Evolutionary conservation across 2,329 filamentous ascomycete species (phyloP).

Genomic region (Epichloe festucae): DNA sequence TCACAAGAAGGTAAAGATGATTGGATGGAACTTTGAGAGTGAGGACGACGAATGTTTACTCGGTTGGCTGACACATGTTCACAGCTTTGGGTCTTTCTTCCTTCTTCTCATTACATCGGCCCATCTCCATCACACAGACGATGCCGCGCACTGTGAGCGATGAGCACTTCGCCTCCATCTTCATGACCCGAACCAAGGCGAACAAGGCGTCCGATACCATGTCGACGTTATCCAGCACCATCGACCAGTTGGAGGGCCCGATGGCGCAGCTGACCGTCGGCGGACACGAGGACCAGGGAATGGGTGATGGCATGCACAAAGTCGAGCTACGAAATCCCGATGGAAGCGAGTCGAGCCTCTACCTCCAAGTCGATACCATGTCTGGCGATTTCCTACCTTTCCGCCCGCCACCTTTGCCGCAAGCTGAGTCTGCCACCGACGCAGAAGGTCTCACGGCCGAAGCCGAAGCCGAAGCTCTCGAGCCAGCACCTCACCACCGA

Average conservation of each 20-base stretch:
- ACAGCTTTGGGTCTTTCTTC: slow-evolving; percentile 76
- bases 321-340: slow-evolving; percentile 43
- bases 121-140: slow-evolving; percentile 75
- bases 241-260: slow-evolving; percentile 45
- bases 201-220: slow-evolving; percentile 49
- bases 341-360: slow-evolving; percentile 44
- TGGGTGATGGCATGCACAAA: slow-evolving; percentile 34
- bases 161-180: slow-evolving; percentile 75
- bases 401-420: slow-evolving; percentile 68
- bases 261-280: slow-evolving; percentile 40
- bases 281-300: slow-evolving; percentile 26
- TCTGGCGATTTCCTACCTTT: slow-evolving; percentile 66
- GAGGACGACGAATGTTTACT: neutral
- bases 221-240: slow-evolving; percentile 49
- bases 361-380: slow-evolving; percentile 55
- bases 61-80: neutral
- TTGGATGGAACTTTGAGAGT: neutral
- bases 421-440: slow-evolving; percentile 37
- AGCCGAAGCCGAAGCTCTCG: slow-evolving; percentile 19
- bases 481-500: slow-evolving; percentile 33
- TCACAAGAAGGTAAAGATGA: slow-evolving; percentile 46
- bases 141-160: slow-evolving; percentile 61
- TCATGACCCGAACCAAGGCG: slow-evolving; percentile 42
- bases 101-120: slow-evolving; percentile 93
- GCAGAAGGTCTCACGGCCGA: slow-evolving; percentile 20